Evolutionary conservation across 108 stramenopile species (phyloP).

Genomic region (Cylindrotheca closterium): DNA sequence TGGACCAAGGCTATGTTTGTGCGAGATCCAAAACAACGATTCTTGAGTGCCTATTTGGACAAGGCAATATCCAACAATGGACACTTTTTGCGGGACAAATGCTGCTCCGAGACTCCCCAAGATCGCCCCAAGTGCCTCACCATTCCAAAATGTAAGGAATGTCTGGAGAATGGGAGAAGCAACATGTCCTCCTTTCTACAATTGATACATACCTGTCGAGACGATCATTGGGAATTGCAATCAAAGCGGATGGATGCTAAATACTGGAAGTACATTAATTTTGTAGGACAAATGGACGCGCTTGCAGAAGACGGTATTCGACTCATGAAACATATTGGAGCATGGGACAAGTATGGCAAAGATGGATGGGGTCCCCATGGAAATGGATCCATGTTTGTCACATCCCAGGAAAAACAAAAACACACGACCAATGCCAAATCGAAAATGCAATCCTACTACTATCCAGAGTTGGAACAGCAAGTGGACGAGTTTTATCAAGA

Average conservation of each 20-base stretch:
- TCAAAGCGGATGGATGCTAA: slow-evolving; percentile 19
- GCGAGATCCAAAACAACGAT: slow-evolving; percentile 56
- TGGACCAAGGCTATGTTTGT: slow-evolving; percentile 65
- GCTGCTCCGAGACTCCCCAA: slow-evolving; percentile 4
- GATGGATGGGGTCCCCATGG: slow-evolving; percentile 42
- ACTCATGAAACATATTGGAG: slow-evolving; percentile 27
- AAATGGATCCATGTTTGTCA: slow-evolving; percentile 42
- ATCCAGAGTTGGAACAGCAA: slow-evolving; percentile 17
- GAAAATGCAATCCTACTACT: slow-evolving; percentile 3
- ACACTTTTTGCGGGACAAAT: slow-evolving; percentile 1
- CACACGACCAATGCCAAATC: slow-evolving; percentile 1
- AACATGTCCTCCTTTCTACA: slow-evolving; percentile 14
- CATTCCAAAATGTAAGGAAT: too few relatives aligned
- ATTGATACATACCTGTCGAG: slow-evolving; percentile 8
- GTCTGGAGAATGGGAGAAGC: background rate
- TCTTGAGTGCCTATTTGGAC: slow-evolving; percentile 56
- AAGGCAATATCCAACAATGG: slow-evolving; percentile 18
- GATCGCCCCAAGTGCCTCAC: too few relatives aligned
- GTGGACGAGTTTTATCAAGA: slow-evolving; percentile 19
- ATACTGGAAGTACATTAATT: slow-evolving; percentile 36
- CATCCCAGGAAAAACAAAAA: background rate
- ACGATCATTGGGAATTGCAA: slow-evolving; percentile 36
- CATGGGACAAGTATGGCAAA: slow-evolving; percentile 43
- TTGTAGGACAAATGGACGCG: slow-evolving; percentile 40
- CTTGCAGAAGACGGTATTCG: slow-evolving; percentile 22